Conservation (phyloP, 2,329 filamentous ascomycete genomes). For the Beauveria brongniartii region DNA sequence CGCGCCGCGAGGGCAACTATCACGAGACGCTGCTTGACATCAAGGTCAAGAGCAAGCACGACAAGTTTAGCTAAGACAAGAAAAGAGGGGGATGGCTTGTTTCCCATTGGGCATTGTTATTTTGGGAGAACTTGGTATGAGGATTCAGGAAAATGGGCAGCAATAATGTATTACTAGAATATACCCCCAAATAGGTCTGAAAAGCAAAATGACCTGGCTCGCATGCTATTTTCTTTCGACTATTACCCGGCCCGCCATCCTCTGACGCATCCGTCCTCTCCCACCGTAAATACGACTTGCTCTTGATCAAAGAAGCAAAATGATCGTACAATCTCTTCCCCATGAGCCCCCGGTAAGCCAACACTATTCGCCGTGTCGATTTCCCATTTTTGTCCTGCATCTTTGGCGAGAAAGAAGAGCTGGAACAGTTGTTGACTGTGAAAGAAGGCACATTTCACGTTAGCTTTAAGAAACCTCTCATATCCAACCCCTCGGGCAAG, state of each 20-base stretch:
- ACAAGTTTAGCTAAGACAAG: conserved; percentile 53
- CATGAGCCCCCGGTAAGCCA: conserved; percentile 53
- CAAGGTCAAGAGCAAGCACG: conserved; percentile 87
- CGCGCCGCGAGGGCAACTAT: conserved; percentile 79
- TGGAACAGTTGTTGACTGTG: conserved; percentile 48
- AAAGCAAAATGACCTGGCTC: not conserved
- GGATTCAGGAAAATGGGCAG: not conserved
- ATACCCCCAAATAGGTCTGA: not conserved
- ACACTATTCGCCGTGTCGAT: conserved; percentile 49
- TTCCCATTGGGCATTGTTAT: not conserved
- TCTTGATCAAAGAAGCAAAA: conserved; percentile 57
- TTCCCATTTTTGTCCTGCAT: conserved; percentile 38
- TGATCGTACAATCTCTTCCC: conserved; percentile 53
- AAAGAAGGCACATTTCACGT: not conserved
- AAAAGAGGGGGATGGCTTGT: not conserved
- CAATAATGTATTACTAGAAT: conserved; percentile 5
- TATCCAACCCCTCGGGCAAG: conserved; percentile 8
- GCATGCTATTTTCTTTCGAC: conserved; percentile 14
- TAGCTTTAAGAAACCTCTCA: not conserved
- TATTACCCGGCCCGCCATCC: conserved; percentile 39
- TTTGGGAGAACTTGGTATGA: not conserved
- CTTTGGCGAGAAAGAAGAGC: conserved; percentile 49
- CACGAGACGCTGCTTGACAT: conserved; percentile 80
- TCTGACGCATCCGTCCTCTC: conserved; percentile 50
- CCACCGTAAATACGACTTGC: conserved; percentile 49